These are phyloP conservation scores for Phytophthora capsici DNA, from an alignment of 352 stramenopile species.

Conservation along the genomic window DNA sequence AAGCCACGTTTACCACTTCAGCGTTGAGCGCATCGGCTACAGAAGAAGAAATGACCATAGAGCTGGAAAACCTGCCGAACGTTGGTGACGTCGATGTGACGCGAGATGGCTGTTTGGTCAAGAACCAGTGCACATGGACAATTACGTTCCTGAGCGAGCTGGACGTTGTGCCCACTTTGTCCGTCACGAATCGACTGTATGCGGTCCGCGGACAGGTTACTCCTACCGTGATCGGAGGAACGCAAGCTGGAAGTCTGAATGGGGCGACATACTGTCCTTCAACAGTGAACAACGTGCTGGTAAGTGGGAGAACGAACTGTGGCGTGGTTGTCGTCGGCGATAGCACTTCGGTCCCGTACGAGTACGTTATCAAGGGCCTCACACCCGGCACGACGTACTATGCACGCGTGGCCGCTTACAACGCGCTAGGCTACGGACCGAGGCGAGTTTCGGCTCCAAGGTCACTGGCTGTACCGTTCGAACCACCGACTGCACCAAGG, in stretches of 20 bases:
- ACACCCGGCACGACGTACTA: slow-evolving; percentile 70
- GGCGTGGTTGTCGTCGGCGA: slow-evolving; percentile 28
- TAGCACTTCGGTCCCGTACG: slow-evolving; percentile 42
- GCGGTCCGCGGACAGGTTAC: slow-evolving; percentile 44
- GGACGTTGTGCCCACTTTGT: slow-evolving; percentile 55
- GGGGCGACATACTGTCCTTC: slow-evolving; percentile 60
- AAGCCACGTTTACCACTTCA: slow-evolving; percentile 62
- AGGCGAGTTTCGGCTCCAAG: slow-evolving; percentile 61
- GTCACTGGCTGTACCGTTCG: slow-evolving; percentile 71
- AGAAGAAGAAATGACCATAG: slow-evolving; percentile 63
- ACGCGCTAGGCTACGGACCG: slow-evolving; percentile 67
- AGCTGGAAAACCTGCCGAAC: slow-evolving; percentile 94
- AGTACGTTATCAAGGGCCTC: slow-evolving; percentile 64
- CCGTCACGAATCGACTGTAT: slow-evolving; percentile 55
- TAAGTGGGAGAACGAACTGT: slow-evolving; percentile 46
- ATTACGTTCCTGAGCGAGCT: slow-evolving; percentile 84
- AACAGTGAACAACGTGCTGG: slow-evolving; percentile 20
- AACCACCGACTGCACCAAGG: slow-evolving; percentile 51
- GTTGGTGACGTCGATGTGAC: slow-evolving; percentile 90
- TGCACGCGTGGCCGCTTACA: slow-evolving; percentile 72
- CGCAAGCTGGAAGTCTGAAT: slow-evolving; percentile 43
- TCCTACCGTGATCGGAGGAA: slow-evolving; percentile 41
- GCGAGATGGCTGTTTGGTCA: slow-evolving; percentile 36
- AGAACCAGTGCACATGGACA: slow-evolving; percentile 79
- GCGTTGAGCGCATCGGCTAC: slow-evolving; percentile 77